Conservation (phyloP, 345 rosid genomes). For the Fremontodendron californicum region DNA sequence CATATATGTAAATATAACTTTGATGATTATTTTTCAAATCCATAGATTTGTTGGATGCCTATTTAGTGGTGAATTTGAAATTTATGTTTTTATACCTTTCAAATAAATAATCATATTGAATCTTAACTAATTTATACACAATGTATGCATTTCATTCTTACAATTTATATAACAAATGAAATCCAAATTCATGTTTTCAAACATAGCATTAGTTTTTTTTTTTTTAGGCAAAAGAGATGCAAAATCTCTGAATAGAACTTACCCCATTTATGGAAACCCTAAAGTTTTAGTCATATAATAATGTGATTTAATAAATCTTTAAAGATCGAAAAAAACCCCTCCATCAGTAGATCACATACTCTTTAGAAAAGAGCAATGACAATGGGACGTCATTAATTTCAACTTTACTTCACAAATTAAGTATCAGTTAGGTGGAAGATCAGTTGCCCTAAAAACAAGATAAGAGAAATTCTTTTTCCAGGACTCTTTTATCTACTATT, state of each 20-base stretch:
- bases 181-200: too few relatives aligned
- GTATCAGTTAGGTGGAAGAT: conserved; percentile 6
- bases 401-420: conserved; percentile 8
- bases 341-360: too few relatives aligned
- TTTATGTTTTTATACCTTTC: too few relatives aligned
- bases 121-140: too few relatives aligned
- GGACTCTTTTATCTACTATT: not conserved
- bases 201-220: too few relatives aligned
- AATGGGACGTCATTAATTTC: not conserved
- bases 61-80: too few relatives aligned
- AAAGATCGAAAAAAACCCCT: not conserved
- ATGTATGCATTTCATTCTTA: too few relatives aligned
- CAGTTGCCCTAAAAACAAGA: not conserved
- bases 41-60: too few relatives aligned
- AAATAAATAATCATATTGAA: too few relatives aligned
- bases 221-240: not conserved
- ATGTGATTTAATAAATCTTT: not conserved
- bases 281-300: not conserved
- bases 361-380: not conserved
- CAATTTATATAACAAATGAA: too few relatives aligned
- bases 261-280: not conserved
- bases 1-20: too few relatives aligned
- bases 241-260: not conserved
- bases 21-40: too few relatives aligned
- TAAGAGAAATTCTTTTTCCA: not conserved